Conservation (phyloP, 345 rosid genomes). For the Heritiera fomes region DNA sequence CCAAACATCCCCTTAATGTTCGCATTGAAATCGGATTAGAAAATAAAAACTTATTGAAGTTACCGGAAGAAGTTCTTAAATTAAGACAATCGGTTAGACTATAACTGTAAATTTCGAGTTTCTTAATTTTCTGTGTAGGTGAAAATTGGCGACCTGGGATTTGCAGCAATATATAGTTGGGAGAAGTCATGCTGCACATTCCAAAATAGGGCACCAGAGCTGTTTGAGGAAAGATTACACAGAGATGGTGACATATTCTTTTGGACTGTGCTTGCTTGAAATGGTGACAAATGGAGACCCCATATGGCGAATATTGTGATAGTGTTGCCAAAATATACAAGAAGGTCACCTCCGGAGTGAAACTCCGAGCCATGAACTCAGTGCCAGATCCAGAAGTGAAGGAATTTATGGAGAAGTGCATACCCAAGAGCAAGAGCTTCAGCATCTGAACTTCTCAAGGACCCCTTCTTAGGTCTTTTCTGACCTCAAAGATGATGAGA, state of each 20-base stretch:
- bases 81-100: not conserved
- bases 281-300: constrained; percentile 68
- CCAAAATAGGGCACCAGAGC: constrained; percentile 65
- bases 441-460: constrained; percentile 61
- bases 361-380: constrained; percentile 51
- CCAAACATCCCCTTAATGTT: too few species aligned
- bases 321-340: constrained; percentile 70
- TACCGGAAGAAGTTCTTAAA: not conserved
- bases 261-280: constrained; percentile 70
- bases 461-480: constrained; percentile 49
- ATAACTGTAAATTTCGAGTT: constrained; percentile 7
- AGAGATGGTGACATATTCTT: constrained; percentile 69
- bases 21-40: too few species aligned
- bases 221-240: constrained; percentile 77
- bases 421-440: constrained; percentile 63
- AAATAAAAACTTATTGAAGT: not conserved
- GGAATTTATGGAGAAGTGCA: constrained; percentile 65
- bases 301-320: constrained; percentile 60
- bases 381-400: constrained; percentile 54
- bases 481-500: constrained; percentile 39
- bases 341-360: constrained; percentile 58
- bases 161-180: constrained; percentile 66
- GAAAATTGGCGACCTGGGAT: constrained; percentile 76
- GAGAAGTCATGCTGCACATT: constrained; percentile 61
- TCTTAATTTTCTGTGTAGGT: constrained; percentile 46